Percentiles rank a stretch among this genome's conserved stretches.
phyloP scores from a whole-genome alignment of 164 flowering plant genomes.

The Brasenia schreberi region DNA sequence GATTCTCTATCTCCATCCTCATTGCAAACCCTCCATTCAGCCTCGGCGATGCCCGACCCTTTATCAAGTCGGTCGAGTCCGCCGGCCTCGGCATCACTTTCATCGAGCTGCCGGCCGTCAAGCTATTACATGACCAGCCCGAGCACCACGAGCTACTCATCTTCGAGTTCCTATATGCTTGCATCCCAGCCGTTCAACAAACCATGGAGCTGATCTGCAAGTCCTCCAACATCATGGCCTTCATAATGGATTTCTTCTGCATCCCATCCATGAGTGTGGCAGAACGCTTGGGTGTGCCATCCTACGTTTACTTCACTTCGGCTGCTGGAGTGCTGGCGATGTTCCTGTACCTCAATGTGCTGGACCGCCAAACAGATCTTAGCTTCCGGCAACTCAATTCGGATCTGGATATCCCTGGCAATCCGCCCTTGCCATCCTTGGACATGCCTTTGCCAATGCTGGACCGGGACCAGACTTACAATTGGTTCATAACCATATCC shows the following conservation, averaged over 20 bases:
- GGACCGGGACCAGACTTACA: conserved; percentile 9
- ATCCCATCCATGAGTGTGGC: conserved; percentile 9
- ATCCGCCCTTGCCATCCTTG: conserved; percentile 11
- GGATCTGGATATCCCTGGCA: conserved; percentile 11
- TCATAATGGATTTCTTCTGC: conserved; percentile 30
- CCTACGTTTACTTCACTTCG: conserved; percentile 15
- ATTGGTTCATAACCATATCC: background rate
- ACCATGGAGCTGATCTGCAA: conserved; percentile 21
- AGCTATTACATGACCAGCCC: conserved; percentile 1
- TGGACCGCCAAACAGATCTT: background rate
- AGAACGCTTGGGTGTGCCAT: conserved; percentile 11
- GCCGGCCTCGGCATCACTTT: conserved; percentile 25
- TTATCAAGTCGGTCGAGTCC: conserved; percentile 23
- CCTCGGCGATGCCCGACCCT: conserved; percentile 21
- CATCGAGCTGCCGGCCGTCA: conserved; percentile 20
- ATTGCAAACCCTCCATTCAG: conserved; percentile 11
- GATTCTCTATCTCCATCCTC: conserved; percentile 25
- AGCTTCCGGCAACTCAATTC: conserved; percentile 5
- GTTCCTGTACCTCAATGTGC: conserved; percentile 10
- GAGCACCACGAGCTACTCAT: conserved; percentile 5
- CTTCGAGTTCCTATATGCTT: conserved; percentile 17
- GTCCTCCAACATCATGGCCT: conserved; percentile 7
- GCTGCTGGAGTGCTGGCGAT: conserved; percentile 3
- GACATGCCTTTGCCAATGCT: conserved; percentile 10
- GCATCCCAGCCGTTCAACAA: conserved; percentile 17